phyloP scores from a whole-genome alignment of 108 stramenopile genomes.

The Stephanodiscus minutulus region DNA sequence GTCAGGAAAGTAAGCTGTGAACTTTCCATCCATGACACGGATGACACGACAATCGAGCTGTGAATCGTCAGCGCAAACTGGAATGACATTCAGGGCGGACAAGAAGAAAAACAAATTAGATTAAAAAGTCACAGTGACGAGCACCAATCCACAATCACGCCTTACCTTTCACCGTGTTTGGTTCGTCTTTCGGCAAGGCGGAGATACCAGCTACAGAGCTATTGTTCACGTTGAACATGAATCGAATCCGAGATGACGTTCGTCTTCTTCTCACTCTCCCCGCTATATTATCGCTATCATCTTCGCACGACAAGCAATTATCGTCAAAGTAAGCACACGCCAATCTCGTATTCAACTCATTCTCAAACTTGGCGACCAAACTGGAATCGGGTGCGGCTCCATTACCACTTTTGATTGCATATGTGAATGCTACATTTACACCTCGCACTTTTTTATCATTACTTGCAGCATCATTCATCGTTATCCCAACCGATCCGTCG shows the following conservation, averaged over 20 bases:
- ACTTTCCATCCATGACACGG: constrained; percentile 31
- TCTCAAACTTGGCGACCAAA: constrained; percentile 34
- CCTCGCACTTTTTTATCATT: constrained; percentile 7
- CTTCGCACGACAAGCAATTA: constrained; percentile 34
- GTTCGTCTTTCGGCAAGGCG: constrained; percentile 29
- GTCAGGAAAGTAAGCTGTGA: constrained; percentile 37
- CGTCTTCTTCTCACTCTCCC: constrained; percentile 11
- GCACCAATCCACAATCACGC: neutral
- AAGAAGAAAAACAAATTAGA: neutral
- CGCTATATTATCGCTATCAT: neutral
- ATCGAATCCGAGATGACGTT: constrained; percentile 7
- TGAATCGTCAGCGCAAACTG: neutral
- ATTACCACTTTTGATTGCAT: constrained; percentile 26
- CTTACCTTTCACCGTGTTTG: constrained; percentile 22
- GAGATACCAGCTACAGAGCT: constrained; percentile 41
- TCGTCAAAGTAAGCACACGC: constrained; percentile 38
- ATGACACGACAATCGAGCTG: constrained; percentile 26
- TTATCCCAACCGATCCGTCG: constrained; percentile 39
- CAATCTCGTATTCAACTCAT: constrained; percentile 32
- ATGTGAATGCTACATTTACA: constrained; percentile 17
- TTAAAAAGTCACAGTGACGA: neutral
- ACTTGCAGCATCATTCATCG: neutral
- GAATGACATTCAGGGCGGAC: neutral
- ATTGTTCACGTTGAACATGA: constrained; percentile 16
- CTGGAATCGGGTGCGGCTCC: constrained; percentile 1